A percentile compares a stretch with the other conserved stretches of the same genome.
Evolutionary conservation across 768 basidiomycete genomes (phyloP).

Genomic region (Clitopilus hobsonii): DNA sequence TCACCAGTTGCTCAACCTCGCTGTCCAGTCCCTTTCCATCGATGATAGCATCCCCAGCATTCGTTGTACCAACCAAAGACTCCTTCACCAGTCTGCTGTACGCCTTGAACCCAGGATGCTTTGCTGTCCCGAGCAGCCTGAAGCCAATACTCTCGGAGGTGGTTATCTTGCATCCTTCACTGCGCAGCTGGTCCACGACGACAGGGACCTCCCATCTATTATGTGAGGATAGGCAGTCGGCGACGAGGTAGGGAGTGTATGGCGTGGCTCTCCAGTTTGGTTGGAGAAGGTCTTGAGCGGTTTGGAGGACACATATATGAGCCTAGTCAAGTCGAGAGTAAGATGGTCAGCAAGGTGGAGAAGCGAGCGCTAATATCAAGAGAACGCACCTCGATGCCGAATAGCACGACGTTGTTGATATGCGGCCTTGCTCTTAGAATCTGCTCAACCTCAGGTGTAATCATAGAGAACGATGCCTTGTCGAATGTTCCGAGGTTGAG

Average conservation of each 20-base stretch:
- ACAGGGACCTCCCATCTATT: conserved; percentile 17
- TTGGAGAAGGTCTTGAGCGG: conserved; percentile 24
- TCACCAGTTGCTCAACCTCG: not conserved
- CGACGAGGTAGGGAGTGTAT: conserved; percentile 16
- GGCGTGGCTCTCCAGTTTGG: conserved; percentile 14
- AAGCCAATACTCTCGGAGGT: conserved; percentile 18
- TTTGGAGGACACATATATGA: conserved; percentile 78
- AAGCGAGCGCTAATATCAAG: not conserved
- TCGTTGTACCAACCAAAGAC: conserved; percentile 12
- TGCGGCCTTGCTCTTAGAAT: conserved; percentile 43
- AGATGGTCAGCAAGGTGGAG: not conserved
- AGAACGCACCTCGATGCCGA: conserved; percentile 79
- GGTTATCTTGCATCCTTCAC: conserved; percentile 14
- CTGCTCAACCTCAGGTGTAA: conserved; percentile 57
- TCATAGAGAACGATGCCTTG: conserved; percentile 87
- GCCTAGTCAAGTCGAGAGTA: conserved; percentile 7
- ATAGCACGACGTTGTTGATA: conserved; percentile 62
- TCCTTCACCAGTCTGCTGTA: conserved; percentile 17
- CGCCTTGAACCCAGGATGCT: conserved; percentile 15
- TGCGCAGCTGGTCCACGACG: conserved; percentile 13
- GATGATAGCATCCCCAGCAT: conserved; percentile 14
- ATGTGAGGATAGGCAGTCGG: conserved; percentile 15
- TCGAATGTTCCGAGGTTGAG: conserved; percentile 60
- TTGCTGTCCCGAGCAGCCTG: conserved; percentile 14
- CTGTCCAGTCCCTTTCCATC: not conserved